These are phyloP conservation scores for Zalaria sp. DNA, from an alignment of 2,329 filamentous ascomycete genomes.

Conservation along the genomic window DNA sequence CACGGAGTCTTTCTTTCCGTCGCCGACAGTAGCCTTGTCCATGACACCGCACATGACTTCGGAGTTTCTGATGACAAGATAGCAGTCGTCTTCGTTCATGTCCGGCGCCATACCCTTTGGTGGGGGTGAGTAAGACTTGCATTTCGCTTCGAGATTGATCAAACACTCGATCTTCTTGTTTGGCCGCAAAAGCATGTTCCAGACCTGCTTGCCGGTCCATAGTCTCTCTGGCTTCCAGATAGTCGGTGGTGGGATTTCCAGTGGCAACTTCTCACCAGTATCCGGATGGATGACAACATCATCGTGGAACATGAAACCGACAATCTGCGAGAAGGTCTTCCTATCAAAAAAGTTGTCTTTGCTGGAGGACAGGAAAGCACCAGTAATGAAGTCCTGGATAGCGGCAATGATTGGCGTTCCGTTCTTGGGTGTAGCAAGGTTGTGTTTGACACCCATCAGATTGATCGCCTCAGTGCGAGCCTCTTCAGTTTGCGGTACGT, in stretches of 20 bases:
- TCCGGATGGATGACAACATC: constrained; percentile 35
- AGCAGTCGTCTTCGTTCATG: constrained; percentile 60
- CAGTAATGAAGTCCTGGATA: constrained; percentile 99
- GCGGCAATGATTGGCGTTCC: constrained; percentile 95
- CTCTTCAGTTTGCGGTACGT: constrained; percentile 96
- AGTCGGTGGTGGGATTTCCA: constrained; percentile 77
- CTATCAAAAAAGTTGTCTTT: constrained; percentile 91
- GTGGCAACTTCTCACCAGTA: constrained; percentile 38
- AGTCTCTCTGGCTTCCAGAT: constrained; percentile 73
- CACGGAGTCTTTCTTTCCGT: constrained; percentile 93
- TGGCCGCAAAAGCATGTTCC: constrained; percentile 80
- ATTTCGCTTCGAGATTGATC: constrained; percentile 88
- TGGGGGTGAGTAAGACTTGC: constrained; percentile 61
- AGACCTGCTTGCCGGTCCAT: constrained; percentile 96
- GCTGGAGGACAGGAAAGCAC: constrained; percentile 76
- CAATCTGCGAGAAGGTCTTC: constrained; percentile 76
- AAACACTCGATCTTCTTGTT: constrained; percentile 70
- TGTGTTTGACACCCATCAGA: constrained; percentile 96
- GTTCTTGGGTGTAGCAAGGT: constrained; percentile 89
- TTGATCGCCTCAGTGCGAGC: constrained; percentile 89
- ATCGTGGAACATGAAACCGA: constrained; percentile 84
- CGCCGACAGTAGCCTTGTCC: constrained; percentile 96
- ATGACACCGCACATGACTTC: constrained; percentile 95
- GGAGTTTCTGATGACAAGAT: constrained; percentile 87
- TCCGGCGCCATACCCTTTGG: constrained; percentile 56